These are phyloP conservation scores for Datura wrightii DNA, from an alignment of 257 asterid genomes.

Conservation along the genomic window DNA sequence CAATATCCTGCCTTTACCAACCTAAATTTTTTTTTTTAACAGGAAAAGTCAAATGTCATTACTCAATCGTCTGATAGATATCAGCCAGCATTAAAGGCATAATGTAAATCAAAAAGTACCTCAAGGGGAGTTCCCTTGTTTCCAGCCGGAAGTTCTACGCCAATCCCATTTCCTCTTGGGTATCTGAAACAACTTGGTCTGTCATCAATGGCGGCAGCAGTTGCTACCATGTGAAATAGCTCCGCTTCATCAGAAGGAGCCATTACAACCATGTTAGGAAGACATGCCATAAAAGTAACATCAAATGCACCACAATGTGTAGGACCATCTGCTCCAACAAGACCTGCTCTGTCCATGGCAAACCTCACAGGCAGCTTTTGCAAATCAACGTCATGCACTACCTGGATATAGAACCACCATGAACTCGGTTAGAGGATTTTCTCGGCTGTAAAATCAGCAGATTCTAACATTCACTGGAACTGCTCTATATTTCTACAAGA, in stretches of 20 bases:
- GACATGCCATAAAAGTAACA: conserved; percentile 89
- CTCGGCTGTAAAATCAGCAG: neutral
- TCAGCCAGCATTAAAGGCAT: neutral
- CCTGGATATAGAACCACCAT: conserved; percentile 52
- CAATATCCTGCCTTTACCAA: conserved; percentile 82
- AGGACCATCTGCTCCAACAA: conserved; percentile 98
- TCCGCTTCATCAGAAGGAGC: conserved; percentile 96
- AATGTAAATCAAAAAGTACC: conserved; percentile 48
- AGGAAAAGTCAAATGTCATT: conserved; percentile 7
- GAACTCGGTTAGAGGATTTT: neutral
- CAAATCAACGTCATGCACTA: conserved; percentile 93
- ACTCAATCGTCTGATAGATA: neutral
- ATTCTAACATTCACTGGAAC: neutral
- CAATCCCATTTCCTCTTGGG: conserved; percentile 95
- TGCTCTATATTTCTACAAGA: neutral
- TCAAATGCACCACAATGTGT: conserved; percentile 95
- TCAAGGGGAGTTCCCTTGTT: conserved; percentile 91
- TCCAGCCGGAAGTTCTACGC: conserved; percentile 71
- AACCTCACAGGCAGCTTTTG: conserved; percentile 97
- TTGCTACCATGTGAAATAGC: conserved; percentile 94
- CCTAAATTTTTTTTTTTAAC: conserved; percentile 30
- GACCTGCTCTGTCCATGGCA: conserved; percentile 95
- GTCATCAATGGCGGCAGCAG: conserved; percentile 93
- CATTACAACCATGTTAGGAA: conserved; percentile 99
- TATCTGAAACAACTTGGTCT: conserved; percentile 91